Conservation (phyloP, 2,329 filamentous ascomycete genomes). For the Aspergillus sp. region DNA sequence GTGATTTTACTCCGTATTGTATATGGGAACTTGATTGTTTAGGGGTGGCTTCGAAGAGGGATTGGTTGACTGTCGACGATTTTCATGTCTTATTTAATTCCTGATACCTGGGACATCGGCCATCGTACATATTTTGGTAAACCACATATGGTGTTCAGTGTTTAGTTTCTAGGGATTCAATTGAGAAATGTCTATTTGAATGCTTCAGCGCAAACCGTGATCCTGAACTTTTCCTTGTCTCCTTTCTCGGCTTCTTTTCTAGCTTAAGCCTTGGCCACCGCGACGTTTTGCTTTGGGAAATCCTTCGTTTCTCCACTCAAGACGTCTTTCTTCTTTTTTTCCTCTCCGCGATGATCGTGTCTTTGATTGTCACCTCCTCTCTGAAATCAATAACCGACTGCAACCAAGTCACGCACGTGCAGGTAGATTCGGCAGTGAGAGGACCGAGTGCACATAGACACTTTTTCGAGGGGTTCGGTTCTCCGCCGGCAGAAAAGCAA, state of each 20-base stretch:
- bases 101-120: neutral
- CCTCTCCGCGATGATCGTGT: neutral
- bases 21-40: neutral
- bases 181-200: neutral
- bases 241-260: neutral
- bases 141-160: neutral
- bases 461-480: neutral
- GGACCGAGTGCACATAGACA: too few relatives aligned
- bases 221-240: neutral
- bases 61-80: neutral
- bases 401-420: neutral
- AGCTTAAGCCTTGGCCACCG: neutral
- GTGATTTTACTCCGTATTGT: neutral
- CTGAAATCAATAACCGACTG: neutral
- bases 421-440: too few relatives aligned
- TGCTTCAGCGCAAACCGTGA: too few relatives aligned
- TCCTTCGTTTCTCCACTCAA: neutral
- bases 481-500: slow-evolving; percentile 21
- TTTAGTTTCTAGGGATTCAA: neutral
- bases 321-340: neutral
- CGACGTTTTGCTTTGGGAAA: neutral
- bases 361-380: too few relatives aligned
- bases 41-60: neutral
- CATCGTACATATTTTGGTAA: neutral
- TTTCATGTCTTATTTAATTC: neutral